These are phyloP conservation scores for Penicillium hesseltinei DNA, from an alignment of 2,329 filamentous ascomycete species.

Conservation along the genomic window DNA sequence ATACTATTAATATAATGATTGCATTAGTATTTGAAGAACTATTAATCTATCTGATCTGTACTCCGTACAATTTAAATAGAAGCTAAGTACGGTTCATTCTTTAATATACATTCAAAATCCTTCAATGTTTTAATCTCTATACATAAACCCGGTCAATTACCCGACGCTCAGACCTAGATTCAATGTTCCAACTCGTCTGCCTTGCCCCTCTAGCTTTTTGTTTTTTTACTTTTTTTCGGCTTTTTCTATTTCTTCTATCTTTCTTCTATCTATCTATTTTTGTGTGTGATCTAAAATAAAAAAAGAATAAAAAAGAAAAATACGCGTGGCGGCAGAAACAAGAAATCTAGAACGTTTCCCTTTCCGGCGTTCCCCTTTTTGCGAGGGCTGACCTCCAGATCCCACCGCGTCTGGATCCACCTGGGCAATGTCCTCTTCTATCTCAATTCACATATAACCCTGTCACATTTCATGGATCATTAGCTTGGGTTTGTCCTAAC, in stretches of 20 bases:
- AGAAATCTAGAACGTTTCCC: slow-evolving; percentile 11
- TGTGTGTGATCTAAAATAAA: not conserved
- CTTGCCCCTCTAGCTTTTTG: slow-evolving; percentile 10
- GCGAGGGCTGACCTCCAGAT: slow-evolving; percentile 23
- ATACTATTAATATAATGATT: not conserved
- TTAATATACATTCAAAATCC: not conserved
- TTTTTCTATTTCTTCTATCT: not conserved
- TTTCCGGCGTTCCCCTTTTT: slow-evolving; percentile 29
- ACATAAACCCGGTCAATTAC: slow-evolving; percentile 1
- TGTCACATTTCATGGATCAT: slow-evolving; percentile 5
- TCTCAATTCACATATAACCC: not conserved
- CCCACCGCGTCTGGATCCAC: slow-evolving; percentile 27
- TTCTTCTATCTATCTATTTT: not conserved
- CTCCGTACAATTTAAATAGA: not conserved
- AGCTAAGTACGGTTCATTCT: not conserved
- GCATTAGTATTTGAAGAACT: not conserved
- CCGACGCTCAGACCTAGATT: slow-evolving; percentile 5
- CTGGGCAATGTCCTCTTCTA: slow-evolving; percentile 15
- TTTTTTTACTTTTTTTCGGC: not conserved
- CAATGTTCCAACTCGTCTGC: slow-evolving; percentile 8
- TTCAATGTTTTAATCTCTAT: not conserved
- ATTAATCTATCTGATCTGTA: not conserved
- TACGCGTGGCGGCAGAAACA: slow-evolving; percentile 1
- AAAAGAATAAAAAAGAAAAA: not conserved
- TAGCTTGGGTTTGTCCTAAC: not conserved